Percentiles rank a stretch among this genome's conserved stretches.
Evolutionary conservation across 23 red algal genomes (phyloP).

Genomic region (Gracilaria vermiculophylla): DNA sequence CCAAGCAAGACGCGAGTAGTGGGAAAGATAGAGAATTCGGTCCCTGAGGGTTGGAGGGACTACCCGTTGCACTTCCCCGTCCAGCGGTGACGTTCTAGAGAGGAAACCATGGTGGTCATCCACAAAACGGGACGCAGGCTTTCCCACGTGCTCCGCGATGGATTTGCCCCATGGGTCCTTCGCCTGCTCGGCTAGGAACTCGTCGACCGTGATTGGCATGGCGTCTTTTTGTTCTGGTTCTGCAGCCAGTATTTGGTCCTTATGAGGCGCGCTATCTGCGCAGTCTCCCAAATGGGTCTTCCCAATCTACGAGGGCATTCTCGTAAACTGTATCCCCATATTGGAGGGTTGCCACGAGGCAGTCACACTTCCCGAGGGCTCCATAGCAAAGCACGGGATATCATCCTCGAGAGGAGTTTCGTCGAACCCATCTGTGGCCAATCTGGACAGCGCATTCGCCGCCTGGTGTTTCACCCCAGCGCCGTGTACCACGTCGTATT

Average conservation of each 20-base stretch:
- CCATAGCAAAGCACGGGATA: background rate
- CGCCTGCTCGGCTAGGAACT: slow-evolving; percentile 6
- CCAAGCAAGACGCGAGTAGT: slow-evolving; percentile 28
- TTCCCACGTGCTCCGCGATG: background rate
- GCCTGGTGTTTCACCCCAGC: slow-evolving; percentile 27
- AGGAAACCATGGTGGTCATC: slow-evolving; percentile 28
- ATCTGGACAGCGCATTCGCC: slow-evolving; percentile 6
- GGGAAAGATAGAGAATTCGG: slow-evolving; percentile 27
- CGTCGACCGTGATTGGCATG: background rate
- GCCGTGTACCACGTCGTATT: slow-evolving; percentile 14
- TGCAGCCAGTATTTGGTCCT: background rate
- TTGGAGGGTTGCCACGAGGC: background rate
- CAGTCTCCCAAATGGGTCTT: background rate
- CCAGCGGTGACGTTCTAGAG: background rate
- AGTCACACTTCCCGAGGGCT: background rate
- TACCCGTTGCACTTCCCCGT: slow-evolving; percentile 16
- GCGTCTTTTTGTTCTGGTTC: background rate
- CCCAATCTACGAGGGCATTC: background rate
- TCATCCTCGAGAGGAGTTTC: slow-evolving; percentile 20
- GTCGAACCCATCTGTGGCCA: background rate
- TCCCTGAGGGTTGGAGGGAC: slow-evolving; percentile 18
- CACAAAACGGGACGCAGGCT: background rate
- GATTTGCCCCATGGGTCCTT: background rate
- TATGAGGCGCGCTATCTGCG: background rate
- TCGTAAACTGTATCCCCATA: background rate